These are phyloP conservation scores for Calonectria leucothoes DNA, from an alignment of 2,329 filamentous ascomycete species.

Conservation along the genomic window DNA sequence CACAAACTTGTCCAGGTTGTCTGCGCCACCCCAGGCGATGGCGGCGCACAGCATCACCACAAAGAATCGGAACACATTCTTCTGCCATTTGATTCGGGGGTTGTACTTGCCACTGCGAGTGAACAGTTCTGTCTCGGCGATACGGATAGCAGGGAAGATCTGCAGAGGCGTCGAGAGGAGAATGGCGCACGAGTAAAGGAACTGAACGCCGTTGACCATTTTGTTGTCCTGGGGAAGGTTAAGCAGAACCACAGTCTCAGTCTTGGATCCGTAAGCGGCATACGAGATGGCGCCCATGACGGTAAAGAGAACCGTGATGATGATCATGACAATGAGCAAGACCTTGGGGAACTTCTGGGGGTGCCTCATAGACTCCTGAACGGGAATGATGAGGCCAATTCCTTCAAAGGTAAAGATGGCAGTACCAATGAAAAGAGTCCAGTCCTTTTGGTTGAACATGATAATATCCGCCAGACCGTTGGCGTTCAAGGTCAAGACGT, in stretches of 20 bases:
- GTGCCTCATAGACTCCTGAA: constrained; percentile 96
- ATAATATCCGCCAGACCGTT: constrained; percentile 87
- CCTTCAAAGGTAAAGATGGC: constrained; percentile 99
- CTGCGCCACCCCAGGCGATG: constrained; percentile 92
- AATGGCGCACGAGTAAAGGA: constrained; percentile 98
- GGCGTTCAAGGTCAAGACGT: constrained; percentile 82
- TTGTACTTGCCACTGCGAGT: constrained; percentile 97
- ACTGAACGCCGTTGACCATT: constrained; percentile 94
- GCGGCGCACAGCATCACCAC: constrained; percentile 87
- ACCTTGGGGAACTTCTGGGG: constrained; percentile 92
- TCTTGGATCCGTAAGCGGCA: constrained; percentile 93
- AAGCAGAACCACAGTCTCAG: constrained; percentile 94
- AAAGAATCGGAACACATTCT: constrained; percentile 96
- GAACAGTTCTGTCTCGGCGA: constrained; percentile 94
- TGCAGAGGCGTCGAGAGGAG: constrained; percentile 94
- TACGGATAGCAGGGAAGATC: constrained; percentile 97
- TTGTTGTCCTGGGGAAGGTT: constrained; percentile 97
- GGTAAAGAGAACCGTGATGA: constrained; percentile 91
- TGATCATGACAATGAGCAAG: constrained; percentile 90
- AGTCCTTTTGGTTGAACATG: constrained; percentile 89
- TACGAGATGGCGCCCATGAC: constrained; percentile 95
- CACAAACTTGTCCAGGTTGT: constrained; percentile 97
- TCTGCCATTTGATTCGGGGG: constrained; percentile 99
- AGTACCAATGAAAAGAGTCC: constrained; percentile 98
- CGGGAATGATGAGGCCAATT: constrained; percentile 96